Evolutionary conservation across 371 early-diverging fungal genomes (phyloP).

Genomic region (Mortierella sp.): DNA sequence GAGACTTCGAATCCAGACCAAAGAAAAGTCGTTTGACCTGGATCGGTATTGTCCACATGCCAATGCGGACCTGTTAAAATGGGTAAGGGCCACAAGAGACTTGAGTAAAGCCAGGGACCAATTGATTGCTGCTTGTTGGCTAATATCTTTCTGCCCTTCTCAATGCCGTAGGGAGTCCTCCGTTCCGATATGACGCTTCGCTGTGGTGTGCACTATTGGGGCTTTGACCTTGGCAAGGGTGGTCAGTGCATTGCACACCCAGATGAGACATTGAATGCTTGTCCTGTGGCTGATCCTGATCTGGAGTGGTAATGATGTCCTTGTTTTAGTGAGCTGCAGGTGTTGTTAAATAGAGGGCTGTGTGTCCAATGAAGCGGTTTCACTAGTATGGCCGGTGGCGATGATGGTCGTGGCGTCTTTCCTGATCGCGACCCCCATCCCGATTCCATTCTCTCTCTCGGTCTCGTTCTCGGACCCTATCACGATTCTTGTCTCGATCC

Average conservation of each 20-base stretch:
- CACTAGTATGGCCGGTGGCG: not conserved
- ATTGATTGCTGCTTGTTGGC: no score
- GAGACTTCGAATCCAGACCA: slow-evolving; percentile 44
- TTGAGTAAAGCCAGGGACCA: no score
- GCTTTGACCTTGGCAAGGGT: slow-evolving; percentile 44
- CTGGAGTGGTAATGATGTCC: slow-evolving; percentile 34
- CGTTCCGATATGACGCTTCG: slow-evolving; percentile 39
- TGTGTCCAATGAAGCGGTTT: not conserved
- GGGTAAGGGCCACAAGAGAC: slow-evolving; percentile 38
- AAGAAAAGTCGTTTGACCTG: slow-evolving; percentile 41
- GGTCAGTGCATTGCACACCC: slow-evolving; percentile 54
- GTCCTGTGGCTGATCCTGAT: slow-evolving; percentile 33
- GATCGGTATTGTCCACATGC: slow-evolving; percentile 54
- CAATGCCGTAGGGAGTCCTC: slow-evolving; percentile 44
- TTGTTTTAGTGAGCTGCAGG: not conserved
- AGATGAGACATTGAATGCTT: slow-evolving; percentile 51
- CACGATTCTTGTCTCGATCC: not conserved
- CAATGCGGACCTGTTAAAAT: slow-evolving; percentile 49
- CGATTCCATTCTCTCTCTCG: not conserved
- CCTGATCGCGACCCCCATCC: not conserved
- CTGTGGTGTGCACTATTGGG: slow-evolving; percentile 54
- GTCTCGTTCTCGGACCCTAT: not conserved
- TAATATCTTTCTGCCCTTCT: no score
- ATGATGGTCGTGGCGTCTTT: not conserved
- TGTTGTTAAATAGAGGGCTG: not conserved